phyloP scores from a whole-genome alignment of 2,329 filamentous ascomycete genomes.

The Botryotinia calthae region DNA sequence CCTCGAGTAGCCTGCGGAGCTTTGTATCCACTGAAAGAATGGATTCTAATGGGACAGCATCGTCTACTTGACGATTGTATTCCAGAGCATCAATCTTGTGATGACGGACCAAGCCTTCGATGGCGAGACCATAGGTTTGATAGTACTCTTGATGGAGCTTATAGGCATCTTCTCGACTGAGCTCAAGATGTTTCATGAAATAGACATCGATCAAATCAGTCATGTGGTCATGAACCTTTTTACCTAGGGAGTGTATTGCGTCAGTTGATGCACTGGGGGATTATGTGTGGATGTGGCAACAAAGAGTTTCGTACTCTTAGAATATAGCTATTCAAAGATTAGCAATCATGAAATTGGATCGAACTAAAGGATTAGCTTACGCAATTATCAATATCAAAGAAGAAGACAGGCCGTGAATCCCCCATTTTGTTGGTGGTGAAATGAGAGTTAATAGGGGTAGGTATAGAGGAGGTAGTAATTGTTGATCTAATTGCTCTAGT shows the following conservation, averaged over 20 bases:
- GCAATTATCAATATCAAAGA: constrained; percentile 98
- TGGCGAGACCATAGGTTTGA: constrained; percentile 92
- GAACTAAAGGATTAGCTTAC: constrained; percentile 77
- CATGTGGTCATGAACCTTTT: constrained; percentile 87
- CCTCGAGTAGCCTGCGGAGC: constrained; percentile 72
- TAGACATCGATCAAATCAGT: constrained; percentile 66
- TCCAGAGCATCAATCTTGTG: constrained; percentile 94
- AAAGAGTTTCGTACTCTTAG: constrained; percentile 59
- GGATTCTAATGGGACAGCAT: constrained; percentile 82
- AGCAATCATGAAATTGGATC: constrained; percentile 23
- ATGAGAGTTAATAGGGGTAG: background rate
- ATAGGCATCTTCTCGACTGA: constrained; percentile 75
- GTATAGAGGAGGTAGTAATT: background rate
- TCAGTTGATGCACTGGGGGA: constrained; percentile 5
- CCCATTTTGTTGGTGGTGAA: constrained; percentile 22
- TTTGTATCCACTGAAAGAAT: constrained; percentile 77
- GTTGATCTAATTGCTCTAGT: constrained; percentile 14
- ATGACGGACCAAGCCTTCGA: constrained; percentile 89
- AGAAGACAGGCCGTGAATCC: constrained; percentile 53
- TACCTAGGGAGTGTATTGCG: constrained; percentile 47
- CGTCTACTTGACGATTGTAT: constrained; percentile 93
- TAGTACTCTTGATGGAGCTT: constrained; percentile 91
- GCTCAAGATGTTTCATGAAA: constrained; percentile 63
- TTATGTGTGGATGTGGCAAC: background rate
- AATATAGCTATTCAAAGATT: constrained; percentile 61